Evolutionary conservation across 306 rosid genomes (phyloP), one percentile per base, ranked within the genome.

Genomic region (Lagenaria siceraria): DNA sequence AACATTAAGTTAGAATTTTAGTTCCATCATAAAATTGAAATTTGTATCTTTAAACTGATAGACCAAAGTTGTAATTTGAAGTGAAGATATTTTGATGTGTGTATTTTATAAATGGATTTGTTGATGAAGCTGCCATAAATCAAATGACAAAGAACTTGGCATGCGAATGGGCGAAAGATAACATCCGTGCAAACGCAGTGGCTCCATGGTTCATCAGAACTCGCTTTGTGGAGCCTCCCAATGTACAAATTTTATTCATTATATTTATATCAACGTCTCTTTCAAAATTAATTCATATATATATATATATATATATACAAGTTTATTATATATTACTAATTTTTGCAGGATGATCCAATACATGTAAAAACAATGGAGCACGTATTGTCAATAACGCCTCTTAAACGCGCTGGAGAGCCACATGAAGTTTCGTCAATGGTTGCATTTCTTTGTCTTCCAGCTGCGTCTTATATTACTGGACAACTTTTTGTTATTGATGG

Each of bases 141-240:
- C 97, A 90, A 53, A n/a, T 83, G n/a, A 79, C 91, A 12, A 87
- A 58, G 81, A 91, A 86, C 82, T 53, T 89, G 51, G 92, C 94
- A 10, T 74, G 87, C n/a, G 94, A 91, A 77, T 91, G 97, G 97
- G 90, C 87, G 51, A 85, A 82, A 84, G 97, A 91, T 77, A 81
- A 80, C 7, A 89, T 87, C 60, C 87, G 93, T 4, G 65, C 81
- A 15, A 91, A 85, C 66, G 42, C 73, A 49, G 92, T 91, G 10
- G 90, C 92, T 63, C 90, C 97, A 12, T 86, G 92, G 80, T 8
- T 64, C 13, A 77, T 79, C 13, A 79, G 2, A 56, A 87, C 83
- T 21, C 72, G 49, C 49, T 19, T 65, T 65, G 72, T 65, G 3
- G 48, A 65, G 10, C 8, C 29, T 8, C 25, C 71, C 48, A 31